Conservation (phyloP, 2,329 filamentous ascomycete genomes). For the Trichoderma harzianum region DNA sequence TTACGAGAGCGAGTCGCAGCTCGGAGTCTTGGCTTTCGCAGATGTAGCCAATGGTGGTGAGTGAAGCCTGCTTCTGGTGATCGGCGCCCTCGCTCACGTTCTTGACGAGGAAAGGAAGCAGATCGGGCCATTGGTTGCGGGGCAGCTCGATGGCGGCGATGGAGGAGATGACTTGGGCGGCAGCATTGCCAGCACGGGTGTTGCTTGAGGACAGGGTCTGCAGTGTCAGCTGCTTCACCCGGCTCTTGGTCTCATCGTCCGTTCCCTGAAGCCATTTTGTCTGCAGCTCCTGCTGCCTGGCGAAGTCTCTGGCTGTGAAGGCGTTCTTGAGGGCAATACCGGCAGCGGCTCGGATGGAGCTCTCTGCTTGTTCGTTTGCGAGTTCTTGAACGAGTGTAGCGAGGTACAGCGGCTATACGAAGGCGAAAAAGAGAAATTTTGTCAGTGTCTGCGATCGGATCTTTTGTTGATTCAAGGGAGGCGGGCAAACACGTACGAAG, state of each 20-base stretch:
- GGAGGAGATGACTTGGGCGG: constrained; percentile 91
- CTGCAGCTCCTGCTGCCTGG: constrained; percentile 85
- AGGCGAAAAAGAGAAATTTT: not conserved
- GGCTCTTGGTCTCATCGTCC: constrained; percentile 74
- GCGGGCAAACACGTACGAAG: constrained; percentile 63
- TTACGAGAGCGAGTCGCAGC: constrained; percentile 72
- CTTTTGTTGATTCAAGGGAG: not conserved
- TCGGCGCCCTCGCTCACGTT: constrained; percentile 85
- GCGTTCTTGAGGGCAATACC: constrained; percentile 98
- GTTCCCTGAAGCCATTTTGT: constrained; percentile 87
- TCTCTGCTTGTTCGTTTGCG: constrained; percentile 80
- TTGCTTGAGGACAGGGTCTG: constrained; percentile 80
- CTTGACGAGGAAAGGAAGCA: constrained; percentile 85
- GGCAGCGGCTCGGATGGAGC: constrained; percentile 86
- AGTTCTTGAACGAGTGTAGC: constrained; percentile 89
- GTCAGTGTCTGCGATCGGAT: constrained; percentile 26
- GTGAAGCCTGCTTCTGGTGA: constrained; percentile 88
- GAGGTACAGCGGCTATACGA: constrained; percentile 78
- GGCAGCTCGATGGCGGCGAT: constrained; percentile 95
- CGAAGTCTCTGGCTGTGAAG: constrained; percentile 88
- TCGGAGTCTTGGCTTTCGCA: constrained; percentile 93
- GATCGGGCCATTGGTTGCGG: constrained; percentile 85
- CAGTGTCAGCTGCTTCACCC: constrained; percentile 87
- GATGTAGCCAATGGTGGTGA: constrained; percentile 97
- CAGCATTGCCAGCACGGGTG: constrained; percentile 78